A percentile compares a stretch with the other conserved stretches of the same genome.
These are phyloP conservation scores for Nakazawaea ernobii DNA, from an alignment of 805 yeast species.

Conservation along the genomic window DNA sequence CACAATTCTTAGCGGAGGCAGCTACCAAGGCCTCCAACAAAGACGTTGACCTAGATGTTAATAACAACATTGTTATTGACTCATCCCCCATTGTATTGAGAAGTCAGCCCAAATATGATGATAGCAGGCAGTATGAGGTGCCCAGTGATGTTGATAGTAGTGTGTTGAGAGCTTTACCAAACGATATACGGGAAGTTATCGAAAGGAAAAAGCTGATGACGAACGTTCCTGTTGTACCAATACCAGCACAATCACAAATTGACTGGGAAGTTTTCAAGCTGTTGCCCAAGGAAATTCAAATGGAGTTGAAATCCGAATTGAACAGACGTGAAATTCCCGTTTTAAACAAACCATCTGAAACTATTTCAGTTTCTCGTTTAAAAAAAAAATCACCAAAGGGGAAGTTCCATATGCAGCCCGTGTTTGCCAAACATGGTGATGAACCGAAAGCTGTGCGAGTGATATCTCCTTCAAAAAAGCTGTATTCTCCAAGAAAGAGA, in stretches of 20 bases:
- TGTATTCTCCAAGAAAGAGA: slow-evolving; percentile 1
- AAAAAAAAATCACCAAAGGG: neutral
- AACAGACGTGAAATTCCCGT: slow-evolving; percentile 29
- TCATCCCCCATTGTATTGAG: slow-evolving; percentile 12
- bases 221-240: slow-evolving; percentile 11
- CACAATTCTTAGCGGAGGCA: neutral
- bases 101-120: neutral
- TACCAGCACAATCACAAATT: slow-evolving; percentile 17
- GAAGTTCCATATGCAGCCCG: slow-evolving; percentile 17
- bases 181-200: slow-evolving; percentile 13
- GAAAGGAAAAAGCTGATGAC: slow-evolving; percentile 12
- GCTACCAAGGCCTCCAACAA: too few species aligned
- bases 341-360: neutral
- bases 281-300: slow-evolving; percentile 60
- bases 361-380: slow-evolving; percentile 8
- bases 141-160: slow-evolving; percentile 25
- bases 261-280: slow-evolving; percentile 62
- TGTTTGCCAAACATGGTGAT: slow-evolving; percentile 14
- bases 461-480: slow-evolving; percentile 3
- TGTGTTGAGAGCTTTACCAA: slow-evolving; percentile 20
- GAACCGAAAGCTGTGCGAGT: slow-evolving; percentile 5
- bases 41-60: neutral
- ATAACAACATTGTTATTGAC: neutral
- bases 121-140: slow-evolving; percentile 13
- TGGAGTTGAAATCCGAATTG: slow-evolving; percentile 54